Base-by-base conservation (phyloP, 2,329 filamentous ascomycete genomes). In the Monilinia aucupariae region DNA sequence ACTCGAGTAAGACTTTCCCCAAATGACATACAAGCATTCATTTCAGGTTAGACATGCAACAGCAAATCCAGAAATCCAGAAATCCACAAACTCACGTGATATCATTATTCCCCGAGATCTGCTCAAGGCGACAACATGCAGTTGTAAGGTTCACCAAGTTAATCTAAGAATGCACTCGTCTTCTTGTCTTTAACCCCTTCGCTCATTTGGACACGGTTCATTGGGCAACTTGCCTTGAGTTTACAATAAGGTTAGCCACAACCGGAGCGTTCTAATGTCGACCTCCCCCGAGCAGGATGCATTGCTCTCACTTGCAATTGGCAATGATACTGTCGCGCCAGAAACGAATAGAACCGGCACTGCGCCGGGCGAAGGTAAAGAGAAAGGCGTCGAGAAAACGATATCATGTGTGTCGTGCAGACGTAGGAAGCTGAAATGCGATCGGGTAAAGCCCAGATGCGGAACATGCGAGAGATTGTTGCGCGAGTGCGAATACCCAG, bases 371-470 rank as follows among this genome's bases (percentile, higher is more conserved):
- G 60, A 41, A 25, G 32, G 9, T 10, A 58, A 50, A 34, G 53
- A 43, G 34, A 49, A 30, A 12, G 53, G 32, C 2, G 17, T 54
- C 20, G 71, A 73, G 51, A 74, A 89, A 76, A 80, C 87, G 68
- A 86, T 96, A 75, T 90, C 92, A 22, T 96, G 92, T 74, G 86
- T 94, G 34, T 82, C 90, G 60, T 96, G 92, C 75, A 83, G 92
- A 68, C 87, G 87, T 71, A 82, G 92, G 69, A 97, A 97, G 77
- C 79, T 96, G 69, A 89, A 89, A 75, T 97, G 92, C 77, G 92
- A 97, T 76, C 89, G 92, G 37, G 80, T 79, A 53, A 89, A 86
- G 71, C 92, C 92, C 20, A 84, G 85, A 32, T 97, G 93, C 72
- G 84, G 85, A 49, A 92, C 92, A 25, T 97, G 93, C 75, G 79